Conservation (phyloP, 495 filamentous ascomycete species). For the Friedmanniomyces simplex region DNA sequence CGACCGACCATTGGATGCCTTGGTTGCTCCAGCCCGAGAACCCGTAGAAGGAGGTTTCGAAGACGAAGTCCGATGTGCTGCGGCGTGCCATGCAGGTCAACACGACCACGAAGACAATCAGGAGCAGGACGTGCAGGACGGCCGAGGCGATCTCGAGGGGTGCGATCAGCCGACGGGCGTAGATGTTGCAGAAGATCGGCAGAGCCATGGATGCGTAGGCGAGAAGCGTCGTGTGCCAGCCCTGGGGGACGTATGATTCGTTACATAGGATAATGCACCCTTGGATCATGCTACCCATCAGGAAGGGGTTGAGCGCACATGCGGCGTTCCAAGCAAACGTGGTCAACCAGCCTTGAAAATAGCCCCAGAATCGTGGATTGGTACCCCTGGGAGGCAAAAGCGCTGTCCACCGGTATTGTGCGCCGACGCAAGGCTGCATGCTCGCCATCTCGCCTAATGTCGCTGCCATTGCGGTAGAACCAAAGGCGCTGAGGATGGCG, state of each 20-base stretch:
- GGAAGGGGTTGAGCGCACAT: slow-evolving; percentile 1
- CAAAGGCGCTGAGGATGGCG: slow-evolving; percentile 21
- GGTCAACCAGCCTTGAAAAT: slow-evolving; percentile 18
- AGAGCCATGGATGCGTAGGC: not conserved
- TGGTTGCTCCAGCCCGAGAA: slow-evolving; percentile 4
- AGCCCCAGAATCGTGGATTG: slow-evolving; percentile 18
- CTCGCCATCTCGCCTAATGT: slow-evolving; percentile 33
- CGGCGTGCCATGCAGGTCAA: slow-evolving; percentile 1
- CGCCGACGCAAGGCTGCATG: slow-evolving; percentile 23
- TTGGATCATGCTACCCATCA: not conserved
- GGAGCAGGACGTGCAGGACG: not conserved
- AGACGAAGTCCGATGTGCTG: slow-evolving; percentile 7
- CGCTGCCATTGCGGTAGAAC: slow-evolving; percentile 22
- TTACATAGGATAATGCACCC: slow-evolving; percentile 1
- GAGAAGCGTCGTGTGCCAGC: slow-evolving; percentile 1
- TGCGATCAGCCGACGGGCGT: not conserved
- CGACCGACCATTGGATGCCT: slow-evolving; percentile 10
- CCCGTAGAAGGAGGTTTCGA: slow-evolving; percentile 7
- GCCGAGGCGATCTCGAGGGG: not conserved
- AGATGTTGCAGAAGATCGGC: slow-evolving; percentile 3
- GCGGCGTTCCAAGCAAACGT: slow-evolving; percentile 4
- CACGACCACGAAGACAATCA: slow-evolving; percentile 3
- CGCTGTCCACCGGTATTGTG: slow-evolving; percentile 19
- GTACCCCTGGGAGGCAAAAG: slow-evolving; percentile 11
- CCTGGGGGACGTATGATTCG: not conserved